phyloP scores from a whole-genome alignment of 352 stramenopile species.

The Phytophthora litchii region DNA sequence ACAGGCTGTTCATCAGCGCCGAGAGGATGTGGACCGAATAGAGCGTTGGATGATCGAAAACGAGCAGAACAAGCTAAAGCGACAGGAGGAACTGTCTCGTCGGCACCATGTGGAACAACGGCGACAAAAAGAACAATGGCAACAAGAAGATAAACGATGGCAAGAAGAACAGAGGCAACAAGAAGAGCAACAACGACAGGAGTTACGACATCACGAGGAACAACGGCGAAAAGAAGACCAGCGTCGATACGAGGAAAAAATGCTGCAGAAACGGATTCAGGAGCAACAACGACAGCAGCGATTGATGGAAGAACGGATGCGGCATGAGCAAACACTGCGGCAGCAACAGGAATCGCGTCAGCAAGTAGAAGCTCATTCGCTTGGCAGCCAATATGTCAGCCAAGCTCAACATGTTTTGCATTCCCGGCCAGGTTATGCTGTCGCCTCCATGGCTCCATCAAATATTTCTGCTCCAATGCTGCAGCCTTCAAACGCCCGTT shows the following conservation, averaged over 20 bases:
- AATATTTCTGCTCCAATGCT: slow-evolving; percentile 19
- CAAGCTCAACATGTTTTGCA: slow-evolving; percentile 31
- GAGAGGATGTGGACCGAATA: background rate
- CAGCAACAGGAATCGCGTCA: slow-evolving; percentile 11
- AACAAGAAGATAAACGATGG: slow-evolving; percentile 3
- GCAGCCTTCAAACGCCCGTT: slow-evolving; percentile 8
- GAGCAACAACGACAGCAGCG: slow-evolving; percentile 22
- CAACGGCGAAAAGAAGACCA: background rate
- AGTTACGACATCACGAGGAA: background rate
- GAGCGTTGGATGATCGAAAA: background rate
- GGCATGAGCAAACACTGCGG: slow-evolving; percentile 21
- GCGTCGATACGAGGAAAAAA: slow-evolving; percentile 11
- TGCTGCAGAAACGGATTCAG: slow-evolving; percentile 6
- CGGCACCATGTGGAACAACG: slow-evolving; percentile 2
- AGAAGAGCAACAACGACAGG: slow-evolving; percentile 11
- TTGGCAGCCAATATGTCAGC: slow-evolving; percentile 23
- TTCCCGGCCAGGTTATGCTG: slow-evolving; percentile 18
- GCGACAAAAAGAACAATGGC: background rate
- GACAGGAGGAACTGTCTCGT: slow-evolving; percentile 2
- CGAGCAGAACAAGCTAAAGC: slow-evolving; percentile 4
- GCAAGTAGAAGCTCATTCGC: slow-evolving; percentile 19
- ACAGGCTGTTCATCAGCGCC: too few relatives aligned
- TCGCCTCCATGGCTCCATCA: slow-evolving; percentile 18
- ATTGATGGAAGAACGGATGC: slow-evolving; percentile 26
- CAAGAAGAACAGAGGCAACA: slow-evolving; percentile 9